Base-by-base conservation (phyloP, 2,329 filamentous ascomycete genomes). In the Pleochaeta shiraiana region DNA sequence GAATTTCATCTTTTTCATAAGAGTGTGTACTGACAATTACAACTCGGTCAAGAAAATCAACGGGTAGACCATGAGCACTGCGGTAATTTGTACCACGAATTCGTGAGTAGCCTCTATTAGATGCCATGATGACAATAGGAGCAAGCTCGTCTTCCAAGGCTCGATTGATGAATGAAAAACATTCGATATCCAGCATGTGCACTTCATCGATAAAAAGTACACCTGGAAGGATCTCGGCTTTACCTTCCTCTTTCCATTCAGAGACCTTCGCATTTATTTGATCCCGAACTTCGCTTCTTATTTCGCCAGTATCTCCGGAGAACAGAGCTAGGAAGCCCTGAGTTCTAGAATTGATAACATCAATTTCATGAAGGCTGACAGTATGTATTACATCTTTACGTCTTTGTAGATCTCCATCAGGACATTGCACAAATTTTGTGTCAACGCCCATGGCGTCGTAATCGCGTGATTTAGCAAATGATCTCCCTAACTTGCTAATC, bases 371-470 rank as follows among this genome's bases (percentile, higher is more conserved):
- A 14, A 98, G 83, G 33, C 87, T 92, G 66, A 98, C 93, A 0
- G 93, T 98, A 76, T 98, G 93, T 6, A 96, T 88, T 1, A 95
- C 90, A 76, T 98, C 93, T 74, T 95, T 93, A 70, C 93, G 88
- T 75, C 95, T 95, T 76, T 98, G 93, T 43, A 98, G 81, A 78
- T 98, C 93, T 70, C 93, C 93, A 72, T 98, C 93, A 1, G 93
- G 93, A 74, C 92, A 97, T 75, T 96, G 91, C 47, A 98, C 83
- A 74, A 97, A 98, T 75, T 96, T 97, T 70, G 92, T 96, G 75
- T 98, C 93, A 61, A 90, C 89, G 59, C 93, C 93, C 91, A 98
- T 97, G 63, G 93, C 93, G 76, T 98, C 93, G 80, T 98, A 98
- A 76, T 98, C 93, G 74, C 93, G 84, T 67, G 91, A 95, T 69